Percentiles rank a stretch among this genome's conserved stretches.
Evolutionary conservation across 2,329 filamentous ascomycete species (phyloP).

Genomic region (Annulohypoxylon truncatum): DNA sequence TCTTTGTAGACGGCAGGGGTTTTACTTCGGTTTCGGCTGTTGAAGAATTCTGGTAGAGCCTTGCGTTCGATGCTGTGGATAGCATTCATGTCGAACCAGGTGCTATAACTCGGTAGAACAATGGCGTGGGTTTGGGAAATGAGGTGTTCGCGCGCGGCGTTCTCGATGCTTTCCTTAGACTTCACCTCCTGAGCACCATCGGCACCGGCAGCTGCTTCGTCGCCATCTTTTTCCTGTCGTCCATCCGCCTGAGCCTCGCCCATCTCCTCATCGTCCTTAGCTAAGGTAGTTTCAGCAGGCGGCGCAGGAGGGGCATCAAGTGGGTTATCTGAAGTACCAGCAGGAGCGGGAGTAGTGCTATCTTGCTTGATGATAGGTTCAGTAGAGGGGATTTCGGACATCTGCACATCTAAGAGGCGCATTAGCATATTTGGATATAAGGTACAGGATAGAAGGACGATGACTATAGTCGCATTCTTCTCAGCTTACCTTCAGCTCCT

Average conservation of each 20-base stretch:
- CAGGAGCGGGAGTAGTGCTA: constrained; percentile 68
- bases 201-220: constrained; percentile 56
- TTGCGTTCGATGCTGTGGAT: constrained; percentile 94
- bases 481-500: constrained; percentile 59
- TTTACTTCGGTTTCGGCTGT: constrained; percentile 97
- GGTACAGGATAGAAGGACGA: background rate
- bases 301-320: constrained; percentile 75
- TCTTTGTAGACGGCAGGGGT: constrained; percentile 98
- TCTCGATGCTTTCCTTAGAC: constrained; percentile 84
- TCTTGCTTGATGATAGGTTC: constrained; percentile 70
- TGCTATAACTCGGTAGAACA: constrained; percentile 96
- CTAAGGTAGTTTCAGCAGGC: constrained; percentile 69
- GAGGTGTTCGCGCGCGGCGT: constrained; percentile 89
- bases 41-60: constrained; percentile 97
- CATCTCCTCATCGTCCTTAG: constrained; percentile 83
- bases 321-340: constrained; percentile 68
- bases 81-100: constrained; percentile 98
- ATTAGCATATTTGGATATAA: constrained; percentile 31
- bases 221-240: constrained; percentile 57
- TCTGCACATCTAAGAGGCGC: constrained; percentile 67
- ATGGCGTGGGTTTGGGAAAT: constrained; percentile 95
- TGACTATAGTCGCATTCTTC: constrained; percentile 15
- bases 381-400: constrained; percentile 63
- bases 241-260: constrained; percentile 68
- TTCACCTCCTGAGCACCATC: constrained; percentile 70